Conservation (phyloP, 2,329 filamentous ascomycete species). For the Apiospora arundinis region DNA sequence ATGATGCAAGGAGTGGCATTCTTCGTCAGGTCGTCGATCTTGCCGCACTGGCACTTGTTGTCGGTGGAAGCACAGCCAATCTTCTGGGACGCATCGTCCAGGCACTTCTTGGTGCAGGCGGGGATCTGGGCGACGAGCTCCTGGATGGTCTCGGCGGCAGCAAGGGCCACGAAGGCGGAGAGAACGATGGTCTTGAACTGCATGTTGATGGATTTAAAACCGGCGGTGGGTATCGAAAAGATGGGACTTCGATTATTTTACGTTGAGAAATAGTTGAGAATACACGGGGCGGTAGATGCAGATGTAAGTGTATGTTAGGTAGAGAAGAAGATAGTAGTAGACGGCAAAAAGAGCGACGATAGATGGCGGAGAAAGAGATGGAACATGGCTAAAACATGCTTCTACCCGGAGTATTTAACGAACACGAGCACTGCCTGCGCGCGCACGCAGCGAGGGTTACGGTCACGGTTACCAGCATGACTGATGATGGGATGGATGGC, state of each 20-base stretch:
- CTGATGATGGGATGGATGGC: not conserved
- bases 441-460: not conserved
- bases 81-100: conserved; percentile 38
- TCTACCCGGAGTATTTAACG: not conserved
- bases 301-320: not conserved
- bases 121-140: conserved; percentile 43
- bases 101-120: conserved; percentile 46
- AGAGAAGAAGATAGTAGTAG: too few relatives aligned
- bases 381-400: conserved; percentile 14
- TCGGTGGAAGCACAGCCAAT: conserved; percentile 45
- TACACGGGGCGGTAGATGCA: not conserved
- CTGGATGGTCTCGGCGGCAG: conserved; percentile 34
- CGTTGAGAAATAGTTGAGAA: not conserved
- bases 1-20: conserved; percentile 45
- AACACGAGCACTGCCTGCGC: not conserved
- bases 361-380: conserved; percentile 2
- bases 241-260: not conserved
- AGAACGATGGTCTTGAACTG: conserved; percentile 37
- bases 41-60: conserved; percentile 46
- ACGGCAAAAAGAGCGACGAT: conserved; percentile 1
- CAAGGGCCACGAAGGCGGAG: conserved; percentile 34
- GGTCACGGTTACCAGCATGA: not conserved
- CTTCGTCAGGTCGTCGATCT: conserved; percentile 42
- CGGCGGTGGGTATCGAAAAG: conserved; percentile 9
- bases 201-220: conserved; percentile 32